Evolutionary conservation across 2,329 filamentous ascomycete species (phyloP).

Genomic region (Nemania abortiva): DNA sequence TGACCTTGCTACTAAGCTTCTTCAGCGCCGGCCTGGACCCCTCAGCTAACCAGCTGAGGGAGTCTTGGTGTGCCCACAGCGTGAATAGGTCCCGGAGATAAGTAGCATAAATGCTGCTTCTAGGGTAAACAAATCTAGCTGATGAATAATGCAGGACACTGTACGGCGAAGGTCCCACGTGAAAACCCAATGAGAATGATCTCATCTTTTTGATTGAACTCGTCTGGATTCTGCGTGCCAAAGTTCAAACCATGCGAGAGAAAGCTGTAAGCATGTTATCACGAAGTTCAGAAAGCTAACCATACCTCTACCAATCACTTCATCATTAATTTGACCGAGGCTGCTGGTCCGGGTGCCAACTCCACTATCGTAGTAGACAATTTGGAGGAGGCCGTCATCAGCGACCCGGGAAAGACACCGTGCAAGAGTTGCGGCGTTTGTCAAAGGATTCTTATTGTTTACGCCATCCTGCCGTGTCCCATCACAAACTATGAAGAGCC

Average conservation of each 20-base stretch:
- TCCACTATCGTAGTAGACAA: conserved; percentile 12
- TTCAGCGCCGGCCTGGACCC: too few species aligned
- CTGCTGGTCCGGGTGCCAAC: not conserved
- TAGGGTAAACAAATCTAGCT: not conserved
- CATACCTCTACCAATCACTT: conserved; percentile 1
- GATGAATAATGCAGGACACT: conserved; percentile 12
- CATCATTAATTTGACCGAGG: not conserved
- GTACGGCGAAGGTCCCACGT: conserved; percentile 5
- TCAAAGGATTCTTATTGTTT: not conserved
- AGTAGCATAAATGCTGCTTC: conserved; percentile 1
- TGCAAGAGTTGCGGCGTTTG: conserved; percentile 1
- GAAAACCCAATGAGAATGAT: conserved; percentile 10
- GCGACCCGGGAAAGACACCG: not conserved
- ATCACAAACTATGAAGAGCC: conserved; percentile 12
- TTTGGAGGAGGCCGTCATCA: not conserved
- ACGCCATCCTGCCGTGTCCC: conserved; percentile 16
- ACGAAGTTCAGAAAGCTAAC: not conserved
- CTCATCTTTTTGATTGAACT: not conserved
- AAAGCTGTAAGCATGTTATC: not conserved
- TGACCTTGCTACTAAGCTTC: not conserved
- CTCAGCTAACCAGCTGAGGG: not conserved
- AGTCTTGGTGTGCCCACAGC: not conserved
- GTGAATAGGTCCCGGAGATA: not conserved
- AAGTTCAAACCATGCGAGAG: not conserved
- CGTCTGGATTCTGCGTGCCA: too few species aligned